phyloP scores from a whole-genome alignment of 805 yeast genomes.

The Saccharomycopsis oosterbeekiorum region DNA sequence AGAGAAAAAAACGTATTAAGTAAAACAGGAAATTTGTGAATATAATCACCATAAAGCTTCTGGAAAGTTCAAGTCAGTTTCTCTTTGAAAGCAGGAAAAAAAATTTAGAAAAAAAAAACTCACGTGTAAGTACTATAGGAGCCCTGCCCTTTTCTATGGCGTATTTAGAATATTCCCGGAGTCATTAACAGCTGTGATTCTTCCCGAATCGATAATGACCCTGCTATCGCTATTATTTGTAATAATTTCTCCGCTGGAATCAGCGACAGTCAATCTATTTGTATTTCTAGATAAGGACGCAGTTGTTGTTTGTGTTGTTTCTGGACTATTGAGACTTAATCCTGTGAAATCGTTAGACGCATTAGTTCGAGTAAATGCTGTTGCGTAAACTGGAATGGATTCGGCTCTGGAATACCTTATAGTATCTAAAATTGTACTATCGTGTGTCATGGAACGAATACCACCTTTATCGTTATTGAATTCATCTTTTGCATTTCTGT shows the following conservation, averaged over 20 bases:
- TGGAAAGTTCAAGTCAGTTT: not conserved
- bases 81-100: not conserved
- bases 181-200: not conserved
- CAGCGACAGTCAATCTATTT: slow-evolving; percentile 5
- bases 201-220: not conserved
- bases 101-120: not conserved
- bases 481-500: not conserved
- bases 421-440: slow-evolving; percentile 15
- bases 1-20: not conserved
- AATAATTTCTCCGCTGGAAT: not conserved
- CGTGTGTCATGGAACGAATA: slow-evolving; percentile 10
- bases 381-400: not conserved
- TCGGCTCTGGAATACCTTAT: slow-evolving; percentile 1
- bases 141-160: not conserved
- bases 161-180: not conserved
- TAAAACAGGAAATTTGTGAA: not conserved
- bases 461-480: slow-evolving; percentile 11
- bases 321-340: slow-evolving; percentile 8
- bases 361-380: not conserved
- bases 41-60: not conserved
- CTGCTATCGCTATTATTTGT: not conserved
- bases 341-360: not conserved
- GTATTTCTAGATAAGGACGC: slow-evolving; percentile 5
- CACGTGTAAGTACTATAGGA: not conserved
- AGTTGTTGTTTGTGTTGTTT: slow-evolving; percentile 9